Percentiles rank a stretch among this genome's conserved stretches.
These are phyloP conservation scores for Bacterosira constricta DNA, from an alignment of 108 stramenopile genomes.

Conservation along the genomic window DNA sequence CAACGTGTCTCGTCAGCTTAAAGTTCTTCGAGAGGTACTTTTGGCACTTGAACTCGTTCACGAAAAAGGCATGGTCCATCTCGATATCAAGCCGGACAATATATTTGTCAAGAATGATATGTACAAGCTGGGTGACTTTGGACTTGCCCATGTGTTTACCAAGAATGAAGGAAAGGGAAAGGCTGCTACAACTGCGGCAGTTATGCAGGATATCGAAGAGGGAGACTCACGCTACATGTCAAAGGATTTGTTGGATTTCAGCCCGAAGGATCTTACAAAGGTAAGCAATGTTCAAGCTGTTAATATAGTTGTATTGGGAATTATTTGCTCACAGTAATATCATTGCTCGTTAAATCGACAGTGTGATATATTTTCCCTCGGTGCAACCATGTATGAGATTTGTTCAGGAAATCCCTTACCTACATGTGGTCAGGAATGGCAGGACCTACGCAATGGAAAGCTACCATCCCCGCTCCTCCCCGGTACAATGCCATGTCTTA, in stretches of 20 bases:
- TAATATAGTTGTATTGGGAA: too few species aligned
- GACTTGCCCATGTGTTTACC: conserved; percentile 44
- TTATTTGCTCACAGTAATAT: neutral
- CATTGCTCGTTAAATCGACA: neutral
- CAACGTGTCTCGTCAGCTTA: conserved; percentile 27
- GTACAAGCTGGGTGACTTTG: conserved; percentile 77
- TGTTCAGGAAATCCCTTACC: conserved; percentile 53
- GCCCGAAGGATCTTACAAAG: conserved; percentile 86
- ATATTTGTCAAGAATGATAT: conserved; percentile 64
- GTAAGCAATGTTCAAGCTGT: conserved; percentile 22
- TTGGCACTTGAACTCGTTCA: conserved; percentile 66
- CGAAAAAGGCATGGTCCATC: conserved; percentile 56
- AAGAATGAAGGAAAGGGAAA: conserved; percentile 9
- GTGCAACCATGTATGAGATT: conserved; percentile 66
- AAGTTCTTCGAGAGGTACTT: conserved; percentile 57
- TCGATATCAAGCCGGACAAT: conserved; percentile 77
- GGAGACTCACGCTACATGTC: conserved; percentile 78
- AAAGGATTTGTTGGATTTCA: conserved; percentile 56
- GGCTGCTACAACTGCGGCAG: conserved; percentile 12
- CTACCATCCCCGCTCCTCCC: conserved; percentile 33
- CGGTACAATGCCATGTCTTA: conserved; percentile 41
- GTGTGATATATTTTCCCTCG: conserved; percentile 78
- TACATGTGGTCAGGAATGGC: conserved; percentile 65
- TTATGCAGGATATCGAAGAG: conserved; percentile 58
- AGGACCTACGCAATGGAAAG: conserved; percentile 58